phyloP scores from a whole-genome alignment of 1,139 yeast genomes.

The Saccharomyces hybrid region DNA sequence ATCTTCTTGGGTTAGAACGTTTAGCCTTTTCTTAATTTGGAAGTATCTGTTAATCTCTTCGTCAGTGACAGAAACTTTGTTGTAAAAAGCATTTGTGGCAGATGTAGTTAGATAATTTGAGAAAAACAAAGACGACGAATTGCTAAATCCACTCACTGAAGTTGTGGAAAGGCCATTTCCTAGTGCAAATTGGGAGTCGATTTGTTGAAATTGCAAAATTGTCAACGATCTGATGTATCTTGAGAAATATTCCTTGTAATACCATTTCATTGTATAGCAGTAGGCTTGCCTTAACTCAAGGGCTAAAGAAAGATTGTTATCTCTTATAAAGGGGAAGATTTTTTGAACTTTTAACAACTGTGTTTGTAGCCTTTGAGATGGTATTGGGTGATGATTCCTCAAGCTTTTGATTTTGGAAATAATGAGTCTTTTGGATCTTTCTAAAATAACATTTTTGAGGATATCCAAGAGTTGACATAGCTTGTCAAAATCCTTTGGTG shows the following conservation, averaged over 20 bases:
- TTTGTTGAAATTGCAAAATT: slow-evolving; percentile 45
- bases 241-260: slow-evolving; percentile 70
- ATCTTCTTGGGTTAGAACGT: slow-evolving; percentile 46
- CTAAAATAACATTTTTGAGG: slow-evolving; percentile 43
- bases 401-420: slow-evolving; percentile 57
- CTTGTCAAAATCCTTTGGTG: slow-evolving; percentile 28
- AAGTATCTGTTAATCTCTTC: slow-evolving; percentile 40
- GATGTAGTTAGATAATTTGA: slow-evolving; percentile 20
- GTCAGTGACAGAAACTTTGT: slow-evolving; percentile 10
- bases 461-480: slow-evolving; percentile 31
- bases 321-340: slow-evolving; percentile 48
- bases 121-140: slow-evolving; percentile 16
- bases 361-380: slow-evolving; percentile 71
- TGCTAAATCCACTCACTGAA: slow-evolving; percentile 11
- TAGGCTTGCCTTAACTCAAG: slow-evolving; percentile 75
- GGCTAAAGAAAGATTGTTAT: slow-evolving; percentile 58
- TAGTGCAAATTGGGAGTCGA: slow-evolving; percentile 42
- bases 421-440: slow-evolving; percentile 65
- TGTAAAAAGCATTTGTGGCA: slow-evolving; percentile 3
- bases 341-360: slow-evolving; percentile 55
- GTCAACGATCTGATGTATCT: slow-evolving; percentile 73
- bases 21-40: slow-evolving; percentile 49
- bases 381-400: slow-evolving; percentile 43
- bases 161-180: slow-evolving; percentile 26
- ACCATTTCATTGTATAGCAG: slow-evolving; percentile 86